Conservation (phyloP, 139 green algal species). For the Astrephomene gubernaculifera region DNA sequence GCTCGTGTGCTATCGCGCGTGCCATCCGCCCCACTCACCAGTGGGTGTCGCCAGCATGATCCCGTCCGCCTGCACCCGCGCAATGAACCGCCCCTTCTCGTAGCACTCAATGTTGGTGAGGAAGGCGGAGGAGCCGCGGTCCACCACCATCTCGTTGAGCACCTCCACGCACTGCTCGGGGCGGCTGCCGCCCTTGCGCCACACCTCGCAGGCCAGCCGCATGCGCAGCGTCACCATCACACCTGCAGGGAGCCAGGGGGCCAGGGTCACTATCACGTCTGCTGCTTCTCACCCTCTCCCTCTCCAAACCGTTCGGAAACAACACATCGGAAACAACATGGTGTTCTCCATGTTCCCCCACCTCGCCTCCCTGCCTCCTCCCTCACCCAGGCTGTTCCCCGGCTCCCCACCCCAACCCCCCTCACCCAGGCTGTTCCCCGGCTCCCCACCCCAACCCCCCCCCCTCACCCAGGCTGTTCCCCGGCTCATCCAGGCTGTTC, state of each 20-base stretch:
- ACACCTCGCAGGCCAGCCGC: constrained; percentile 90
- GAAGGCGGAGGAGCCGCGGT: constrained; percentile 87
- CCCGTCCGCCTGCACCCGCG: constrained; percentile 90
- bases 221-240: constrained; percentile 98
- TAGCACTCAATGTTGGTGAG: constrained; percentile 97
- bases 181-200: constrained; percentile 54
- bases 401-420: too few species aligned
- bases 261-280: too few species aligned
- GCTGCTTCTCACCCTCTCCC: too few species aligned
- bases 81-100: constrained; percentile 86
- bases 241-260: constrained; percentile 65
- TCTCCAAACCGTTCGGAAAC: too few species aligned
- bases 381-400: too few species aligned
- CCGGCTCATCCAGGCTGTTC: constrained; percentile 49
- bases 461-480: constrained; percentile 47
- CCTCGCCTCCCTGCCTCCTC: background rate
- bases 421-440: constrained; percentile 39
- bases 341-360: too few species aligned
- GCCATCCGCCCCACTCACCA: constrained; percentile 41
- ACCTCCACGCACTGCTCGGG: constrained; percentile 73
- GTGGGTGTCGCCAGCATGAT: constrained; percentile 97
- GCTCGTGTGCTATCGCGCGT: too few species aligned
- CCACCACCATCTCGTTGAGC: constrained; percentile 97
- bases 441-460: background rate
- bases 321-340: too few species aligned